Evolutionary conservation across 345 rosid genomes (phyloP), one percentile per base, ranked within the genome.

Genomic region (Orychophragmus violaceus): DNA sequence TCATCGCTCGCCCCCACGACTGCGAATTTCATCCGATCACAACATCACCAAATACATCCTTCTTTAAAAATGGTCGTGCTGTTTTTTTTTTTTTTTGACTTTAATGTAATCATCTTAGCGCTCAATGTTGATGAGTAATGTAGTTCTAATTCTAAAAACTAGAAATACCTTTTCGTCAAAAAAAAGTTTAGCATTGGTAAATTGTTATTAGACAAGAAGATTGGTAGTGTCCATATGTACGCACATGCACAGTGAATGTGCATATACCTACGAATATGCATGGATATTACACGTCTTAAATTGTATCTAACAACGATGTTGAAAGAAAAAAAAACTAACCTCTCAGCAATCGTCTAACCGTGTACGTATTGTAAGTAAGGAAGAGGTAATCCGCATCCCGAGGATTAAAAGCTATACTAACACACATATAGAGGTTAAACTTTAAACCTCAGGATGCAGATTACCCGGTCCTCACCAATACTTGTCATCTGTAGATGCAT

Each of bases 391-490:
- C 77, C 69, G 59, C 77, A 74, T 74, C 73, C 77, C 73, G 77
- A 67, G 53, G 73, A 62, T 22, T 60, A 67, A 67, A 60, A 74
- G 45, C 36, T 52, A 42, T 33, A 19, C 2, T 19, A 41, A 55
- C 41, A 46, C 16, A 24, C 18, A 54, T 2, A 46, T 10, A 16
- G 14, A 21, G 10, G 1, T 25, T 25, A 17, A 45, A 36, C n/a
- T 68, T 66, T 74, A 61, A 74, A 74, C 77, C 77, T 74, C 77
- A 74, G 73, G 77, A 68, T 74, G 77, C 77, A 74, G 77, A 74
- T 74, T 74, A 74, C 77, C 77, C 9, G 69, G 8, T 74, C 77
- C 73, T 74, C 45, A 59, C 67, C 67, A 66, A 72, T 65, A 72
- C 71, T 66, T 6, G 9, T n/a, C 22, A 24, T 64, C 24, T 58